Base-by-base conservation (phyloP, 148 eudicot species). In the Chenopodium quinoa region DNA sequence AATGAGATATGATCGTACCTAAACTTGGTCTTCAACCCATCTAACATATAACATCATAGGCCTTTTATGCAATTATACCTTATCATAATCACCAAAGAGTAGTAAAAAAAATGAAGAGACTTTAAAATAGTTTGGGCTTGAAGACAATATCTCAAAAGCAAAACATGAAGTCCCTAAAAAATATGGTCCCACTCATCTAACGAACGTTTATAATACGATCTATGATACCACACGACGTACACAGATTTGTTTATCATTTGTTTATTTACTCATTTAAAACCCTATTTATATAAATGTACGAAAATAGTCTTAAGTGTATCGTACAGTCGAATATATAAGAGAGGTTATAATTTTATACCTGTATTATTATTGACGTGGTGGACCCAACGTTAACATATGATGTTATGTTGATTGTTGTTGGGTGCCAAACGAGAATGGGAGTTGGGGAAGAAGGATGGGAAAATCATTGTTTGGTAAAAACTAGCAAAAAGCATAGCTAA, bases 401-500 rank as follows among this genome's bases (percentile, higher is more conserved):
- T 40, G 44, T 40, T 40, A 40, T 40, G 44, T 40, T 69, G 47
- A 31, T 29, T 67, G 14, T 19, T 17, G 66, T 62, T 34, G 72
- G 40, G 8, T 29, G 72, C 40, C 37, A 13, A 67, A 29, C 19
- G 31, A 27, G 34, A 27, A 29, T 13, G 37, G 32, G 34, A 31
- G 65, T 62, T 20, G 10, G 64, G 60, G 60, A 56, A 29, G 44
- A 69, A 16, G 44, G 10, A 31, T 14, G 44, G 20, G 17, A 32
- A 69, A 69, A 69, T 31, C 22, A 69, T 69, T 69, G 46, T 0
- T 69, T 65, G 78, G 31, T 52, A 14, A 52, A 47, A 12, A 74
- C 20, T 44, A 80, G 9, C 20, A 70, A 80, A 81, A 74, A 48
- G 13, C 29, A 9, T 73, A 9, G 77, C 50, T 7, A 81, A 81